phyloP scores from a whole-genome alignment of 2,329 filamentous ascomycete species.

The Aspergillus fructus region DNA sequence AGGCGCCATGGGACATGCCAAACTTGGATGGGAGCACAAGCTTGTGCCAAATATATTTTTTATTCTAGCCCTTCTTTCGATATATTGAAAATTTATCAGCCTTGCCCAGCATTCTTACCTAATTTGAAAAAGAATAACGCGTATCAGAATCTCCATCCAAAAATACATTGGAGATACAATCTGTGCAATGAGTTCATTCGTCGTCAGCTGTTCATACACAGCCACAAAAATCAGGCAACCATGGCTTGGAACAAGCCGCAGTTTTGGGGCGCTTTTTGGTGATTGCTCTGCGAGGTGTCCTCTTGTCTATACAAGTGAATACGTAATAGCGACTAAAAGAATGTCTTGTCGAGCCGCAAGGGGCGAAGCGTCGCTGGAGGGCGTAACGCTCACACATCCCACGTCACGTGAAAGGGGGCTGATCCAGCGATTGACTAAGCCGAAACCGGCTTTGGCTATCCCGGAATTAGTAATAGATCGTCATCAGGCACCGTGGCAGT shows the following conservation, averaged over 20 bases:
- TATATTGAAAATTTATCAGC: too few relatives aligned
- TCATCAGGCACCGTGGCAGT: slow-evolving; percentile 2
- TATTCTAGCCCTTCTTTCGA: too few relatives aligned
- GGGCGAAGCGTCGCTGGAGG: neutral
- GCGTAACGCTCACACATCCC: too few relatives aligned
- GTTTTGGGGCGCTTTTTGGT: neutral
- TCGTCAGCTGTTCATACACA: neutral
- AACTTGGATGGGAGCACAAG: too few relatives aligned
- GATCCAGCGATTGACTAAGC: neutral
- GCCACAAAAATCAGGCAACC: neutral
- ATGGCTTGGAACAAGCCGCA: neutral
- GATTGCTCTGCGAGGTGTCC: too few relatives aligned
- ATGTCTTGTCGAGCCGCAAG: neutral
- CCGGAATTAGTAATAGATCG: neutral
- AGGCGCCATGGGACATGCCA: neutral
- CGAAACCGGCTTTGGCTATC: neutral
- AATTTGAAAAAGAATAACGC: neutral
- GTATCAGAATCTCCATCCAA: slow-evolving; percentile 8
- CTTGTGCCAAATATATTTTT: too few relatives aligned
- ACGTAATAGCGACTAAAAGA: neutral
- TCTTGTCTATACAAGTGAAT: neutral
- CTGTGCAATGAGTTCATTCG: neutral
- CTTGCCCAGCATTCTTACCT: neutral
- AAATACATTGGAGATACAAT: neutral
- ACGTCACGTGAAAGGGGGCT: slow-evolving; percentile 1